Evolutionary conservation across 148 eudicot genomes (phyloP).

Genomic region (Chenopodium berlandieri): DNA sequence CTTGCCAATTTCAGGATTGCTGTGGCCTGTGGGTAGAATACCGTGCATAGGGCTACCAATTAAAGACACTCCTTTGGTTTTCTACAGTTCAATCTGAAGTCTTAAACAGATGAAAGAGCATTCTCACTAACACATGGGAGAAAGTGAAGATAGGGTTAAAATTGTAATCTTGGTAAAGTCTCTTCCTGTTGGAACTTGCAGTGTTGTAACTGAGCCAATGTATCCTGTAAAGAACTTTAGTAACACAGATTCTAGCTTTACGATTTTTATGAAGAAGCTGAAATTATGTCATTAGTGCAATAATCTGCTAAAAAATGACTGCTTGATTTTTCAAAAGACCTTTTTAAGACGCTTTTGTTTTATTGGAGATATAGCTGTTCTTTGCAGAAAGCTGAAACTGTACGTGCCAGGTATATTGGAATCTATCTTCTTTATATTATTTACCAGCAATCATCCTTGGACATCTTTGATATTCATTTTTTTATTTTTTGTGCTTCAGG

Average conservation of each 20-base stretch:
- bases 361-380: background rate
- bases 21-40: background rate
- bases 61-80: background rate
- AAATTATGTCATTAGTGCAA: background rate
- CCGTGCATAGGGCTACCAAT: background rate
- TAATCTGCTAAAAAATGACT: background rate
- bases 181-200: background rate
- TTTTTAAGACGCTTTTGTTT: background rate
- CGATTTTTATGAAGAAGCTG: background rate
- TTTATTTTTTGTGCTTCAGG: background rate
- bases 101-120: background rate
- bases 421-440: background rate
- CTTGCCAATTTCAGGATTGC: background rate
- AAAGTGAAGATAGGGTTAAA: background rate
- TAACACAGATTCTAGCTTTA: background rate
- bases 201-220: background rate
- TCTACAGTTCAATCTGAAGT: background rate
- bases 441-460: background rate
- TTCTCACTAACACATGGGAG: background rate
- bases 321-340: background rate
- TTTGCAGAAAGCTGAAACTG: background rate
- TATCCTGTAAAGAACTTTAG: background rate
- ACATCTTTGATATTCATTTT: background rate
- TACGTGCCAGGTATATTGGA: background rate
- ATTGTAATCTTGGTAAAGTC: background rate